Base-by-base conservation (phyloP, 306 rosid genomes). In the Lablab purpureus region DNA sequence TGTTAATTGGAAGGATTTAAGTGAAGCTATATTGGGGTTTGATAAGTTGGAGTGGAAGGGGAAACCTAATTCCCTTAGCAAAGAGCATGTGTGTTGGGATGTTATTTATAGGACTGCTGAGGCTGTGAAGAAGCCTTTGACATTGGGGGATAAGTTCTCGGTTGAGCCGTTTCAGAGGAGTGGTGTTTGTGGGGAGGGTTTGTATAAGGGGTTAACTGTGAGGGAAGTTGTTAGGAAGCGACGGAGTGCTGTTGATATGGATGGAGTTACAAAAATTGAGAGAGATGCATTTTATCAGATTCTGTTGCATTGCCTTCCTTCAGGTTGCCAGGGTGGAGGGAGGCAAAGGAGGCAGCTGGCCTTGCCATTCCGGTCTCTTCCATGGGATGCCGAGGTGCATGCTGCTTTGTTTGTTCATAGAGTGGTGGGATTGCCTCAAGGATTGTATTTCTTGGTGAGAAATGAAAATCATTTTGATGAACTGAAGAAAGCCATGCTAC, bases 171-270 rank as follows among this genome's bases (percentile, higher is more conserved):
- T 88, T 87, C 85, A 46, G 73, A 85, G 89, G 77, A 89, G 94
- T 81, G 92, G 91, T 5, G 13, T 70, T 81, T 80, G 81, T 71
- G 81, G 89, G 67, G 91, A 85, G 56, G 46, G 47, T 23, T 72
- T 75, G 0, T 95, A 91, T 60, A 90, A 89, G 83, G 90, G 82
- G 2, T 87, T 86, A 13, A 91, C 87, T 1, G 74, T 76, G n/a
- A 92, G 98, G 80, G 88, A 95, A 80, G 87, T 95, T 58, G 92
- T 88, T 19, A 79, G 98, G 89, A 95, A 89, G 84, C 92, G 98
- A 10, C 88, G 99, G 79, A 92, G 99, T 41, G 99, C 98, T 0
- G 98, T 95, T 14, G 98, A 91, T 85, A 91, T 95, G 99, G 99
- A 95, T 52, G 93, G 91, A 30, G 87, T 90, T 49, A 92, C 94